Base-by-base conservation (phyloP, 2,329 filamentous ascomycete species). In the Fusarium lateritium region DNA sequence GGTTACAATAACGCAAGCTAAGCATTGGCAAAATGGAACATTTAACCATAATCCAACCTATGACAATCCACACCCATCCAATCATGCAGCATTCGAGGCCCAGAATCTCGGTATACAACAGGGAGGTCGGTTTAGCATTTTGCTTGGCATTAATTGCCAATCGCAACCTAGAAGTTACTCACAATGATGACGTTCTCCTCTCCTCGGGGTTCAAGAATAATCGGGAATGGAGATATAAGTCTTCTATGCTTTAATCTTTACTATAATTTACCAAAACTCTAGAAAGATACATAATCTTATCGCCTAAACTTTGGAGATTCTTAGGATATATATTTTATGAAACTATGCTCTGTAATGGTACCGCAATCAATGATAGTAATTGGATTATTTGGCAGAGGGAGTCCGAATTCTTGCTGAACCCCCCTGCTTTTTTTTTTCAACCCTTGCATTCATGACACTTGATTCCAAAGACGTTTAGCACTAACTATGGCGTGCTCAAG, bases 401-500 rank as follows among this genome's bases (percentile, higher is more conserved):
- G 19, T 19, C 19, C 19, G 19, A 19, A 19, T 19, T 19, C 3
- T 19, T 19, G 19, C 19, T 19, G 19, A 19, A 19, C 19, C 19
- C 19, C 19, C 19, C 19, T 19, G 19, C 19, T 19, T 19, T 19
- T 19, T 19, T 24, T 24, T 24, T 24, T 5, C 24, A 13, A 14
- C 19, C 38, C 21, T 43, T 43, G 21, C 13, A 15, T 24, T 5
- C 7, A 9, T 24, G 19, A 15, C 14, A 14, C 14, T 43, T 31
- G 40, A 43, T 43, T 43, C 40, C 21, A 43, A 43, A 43, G 21
- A 24, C 15, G 31, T 22, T 28, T 36, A 28, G 43, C 13, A 8
- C 17, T 22, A 11, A 42, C 26, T 31, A 62, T 62, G 39, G 58
- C 58, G 58, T 57, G 58, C 56, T 57, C 50, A 17, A 57, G n/a